A percentile compares a stretch with the other conserved stretches of the same genome.
These are phyloP conservation scores for Aspergillus bombycis DNA, from an alignment of 2,329 filamentous ascomycete species.

Conservation along the genomic window DNA sequence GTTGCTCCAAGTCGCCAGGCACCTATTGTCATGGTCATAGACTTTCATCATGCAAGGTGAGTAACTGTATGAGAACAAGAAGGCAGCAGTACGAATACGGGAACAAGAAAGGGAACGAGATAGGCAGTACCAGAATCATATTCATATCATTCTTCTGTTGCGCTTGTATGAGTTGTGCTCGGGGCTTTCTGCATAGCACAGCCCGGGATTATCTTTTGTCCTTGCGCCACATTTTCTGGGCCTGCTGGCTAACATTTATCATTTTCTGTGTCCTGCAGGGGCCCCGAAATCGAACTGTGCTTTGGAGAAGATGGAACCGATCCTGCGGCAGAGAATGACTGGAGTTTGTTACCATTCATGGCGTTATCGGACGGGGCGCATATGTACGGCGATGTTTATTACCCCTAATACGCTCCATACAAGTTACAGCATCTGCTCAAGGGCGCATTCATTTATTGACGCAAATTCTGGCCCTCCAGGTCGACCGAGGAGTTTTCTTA, in stretches of 20 bases:
- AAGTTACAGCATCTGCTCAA: conserved; percentile 4
- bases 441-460: conserved; percentile 16
- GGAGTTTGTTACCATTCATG: conserved; percentile 93
- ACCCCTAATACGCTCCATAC: conserved; percentile 1
- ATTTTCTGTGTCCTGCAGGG: conserved; percentile 49
- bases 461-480: conserved; percentile 47
- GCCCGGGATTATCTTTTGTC: background rate
- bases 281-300: conserved; percentile 93
- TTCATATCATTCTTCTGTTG: background rate
- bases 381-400: conserved; percentile 61
- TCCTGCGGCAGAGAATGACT: conserved; percentile 82
- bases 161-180: background rate
- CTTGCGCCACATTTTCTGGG: background rate
- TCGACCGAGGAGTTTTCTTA: conserved; percentile 97
- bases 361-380: conserved; percentile 94
- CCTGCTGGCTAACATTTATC: background rate
- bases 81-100: background rate
- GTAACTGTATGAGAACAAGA: conserved; percentile 17
- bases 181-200: background rate
- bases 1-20: conserved; percentile 53
- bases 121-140: background rate
- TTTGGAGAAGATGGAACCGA: conserved; percentile 78
- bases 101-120: background rate
- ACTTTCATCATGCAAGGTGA: conserved; percentile 75
- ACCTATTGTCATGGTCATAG: conserved; percentile 77